Percentiles rank a stretch among this genome's conserved stretches.
phyloP scores from a whole-genome alignment of 2,329 filamentous ascomycete species.

The Xylaria arbuscula region DNA sequence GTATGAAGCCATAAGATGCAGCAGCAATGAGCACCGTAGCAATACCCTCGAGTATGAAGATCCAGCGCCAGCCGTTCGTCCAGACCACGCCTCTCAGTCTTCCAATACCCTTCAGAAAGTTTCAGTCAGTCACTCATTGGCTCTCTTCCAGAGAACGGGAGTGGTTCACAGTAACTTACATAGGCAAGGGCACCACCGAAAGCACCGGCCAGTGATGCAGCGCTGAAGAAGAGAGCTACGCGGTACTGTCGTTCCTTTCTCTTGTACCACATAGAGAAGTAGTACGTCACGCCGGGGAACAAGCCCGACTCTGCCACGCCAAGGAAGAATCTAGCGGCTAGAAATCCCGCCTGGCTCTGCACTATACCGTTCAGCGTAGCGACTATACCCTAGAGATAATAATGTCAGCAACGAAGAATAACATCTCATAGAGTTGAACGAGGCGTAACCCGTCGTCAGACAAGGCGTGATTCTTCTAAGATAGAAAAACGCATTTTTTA shows the following conservation, averaged over 20 bases:
- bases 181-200: slow-evolving; percentile 68
- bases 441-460: background rate
- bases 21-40: slow-evolving; percentile 64
- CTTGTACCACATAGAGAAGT: slow-evolving; percentile 65
- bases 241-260: slow-evolving; percentile 65
- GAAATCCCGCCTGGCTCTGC: slow-evolving; percentile 62
- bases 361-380: slow-evolving; percentile 64
- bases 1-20: slow-evolving; percentile 68
- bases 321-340: slow-evolving; percentile 65
- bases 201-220: slow-evolving; percentile 65
- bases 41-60: slow-evolving; percentile 70
- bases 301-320: slow-evolving; percentile 65
- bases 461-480: background rate
- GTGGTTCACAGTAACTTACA: slow-evolving; percentile 49
- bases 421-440: background rate
- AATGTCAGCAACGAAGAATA: slow-evolving; percentile 3
- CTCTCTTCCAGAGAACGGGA: background rate
- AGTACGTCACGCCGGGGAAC: slow-evolving; percentile 58
- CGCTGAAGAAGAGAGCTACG: slow-evolving; percentile 67
- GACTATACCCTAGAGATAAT: slow-evolving; percentile 56
- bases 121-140: background rate
- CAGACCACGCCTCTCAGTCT: slow-evolving; percentile 65
- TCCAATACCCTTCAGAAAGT: slow-evolving; percentile 59
- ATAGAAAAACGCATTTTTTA: background rate
- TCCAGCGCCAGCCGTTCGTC: slow-evolving; percentile 67